Evolutionary conservation across 139 green algal genomes (phyloP), one percentile per base, ranked within the genome.

Genomic region (Desmodesmus armatus): DNA sequence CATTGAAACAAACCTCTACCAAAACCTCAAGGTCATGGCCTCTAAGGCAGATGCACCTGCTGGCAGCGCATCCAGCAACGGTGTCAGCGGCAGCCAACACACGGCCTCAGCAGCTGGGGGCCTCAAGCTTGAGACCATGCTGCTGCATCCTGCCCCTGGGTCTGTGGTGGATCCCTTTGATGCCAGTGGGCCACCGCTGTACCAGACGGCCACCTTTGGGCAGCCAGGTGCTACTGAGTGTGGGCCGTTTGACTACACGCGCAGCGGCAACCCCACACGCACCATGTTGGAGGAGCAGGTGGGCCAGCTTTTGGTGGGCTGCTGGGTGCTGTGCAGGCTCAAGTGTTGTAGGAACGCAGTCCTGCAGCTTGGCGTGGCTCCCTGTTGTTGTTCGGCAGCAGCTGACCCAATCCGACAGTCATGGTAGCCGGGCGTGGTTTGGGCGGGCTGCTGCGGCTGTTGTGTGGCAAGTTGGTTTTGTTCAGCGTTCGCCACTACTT

Each of bases 171-270:
- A 99, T 70, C 95, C 95, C 1, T 99, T 96, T 84, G 89, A 73
- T 11, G 92, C 95, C 29, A 93, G 91, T n/a, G 89, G 91, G 47
- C 89, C 96, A 2, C 97, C 97, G 1, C 86, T 99, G 62, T 99
- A 99, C 87, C 98, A 99, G 90, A 99, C 97, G 2, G 96, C 96
- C 35, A 99, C 90, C 21, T 96, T 93, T 86, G 89, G 89, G 43
- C 94, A 98, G 90, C 95, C 96, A 11, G 91, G 74, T 40, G 94
- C 96, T 5, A 97, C 93, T 11, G 92, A 95, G 31, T 92, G 89
- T 58, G 96, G 96, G 0, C 85, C 90, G 21, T 99, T 99, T 87
- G 98, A 99, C 90, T 99, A 99, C 95, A 98, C 95, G 0, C 94
- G 98, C 80, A 96, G 88, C 37, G 97, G 97, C 47, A 99, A 99